Percentiles rank a stretch among this genome's conserved stretches.
These are phyloP conservation scores for Blastosporella zonata DNA, from an alignment of 1,284 basidiomycete genomes.

Conservation along the genomic window DNA sequence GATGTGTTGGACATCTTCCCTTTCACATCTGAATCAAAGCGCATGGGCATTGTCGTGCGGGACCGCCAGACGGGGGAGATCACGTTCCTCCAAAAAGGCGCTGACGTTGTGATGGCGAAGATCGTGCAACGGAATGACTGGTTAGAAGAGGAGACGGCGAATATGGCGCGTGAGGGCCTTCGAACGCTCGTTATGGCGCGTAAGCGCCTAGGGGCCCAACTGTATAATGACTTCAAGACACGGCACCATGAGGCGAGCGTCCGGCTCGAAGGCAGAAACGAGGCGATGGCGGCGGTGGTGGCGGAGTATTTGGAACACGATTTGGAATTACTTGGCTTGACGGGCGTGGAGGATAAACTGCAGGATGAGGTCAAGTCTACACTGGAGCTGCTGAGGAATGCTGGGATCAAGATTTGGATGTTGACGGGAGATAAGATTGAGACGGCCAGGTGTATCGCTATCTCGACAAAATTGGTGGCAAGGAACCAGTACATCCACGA, in stretches of 20 bases:
- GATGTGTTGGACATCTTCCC: slow-evolving; percentile 96
- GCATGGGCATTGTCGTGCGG: slow-evolving; percentile 96
- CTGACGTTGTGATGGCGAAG: slow-evolving; percentile 93
- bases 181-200: slow-evolving; percentile 92
- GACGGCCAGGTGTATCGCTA: slow-evolving; percentile 97
- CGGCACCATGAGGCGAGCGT: slow-evolving; percentile 80
- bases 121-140: slow-evolving; percentile 98
- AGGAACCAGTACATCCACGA: slow-evolving; percentile 98
- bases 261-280: slow-evolving; percentile 75
- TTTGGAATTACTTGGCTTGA: slow-evolving; percentile 89
- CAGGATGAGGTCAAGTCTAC: slow-evolving; percentile 97
- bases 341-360: slow-evolving; percentile 97
- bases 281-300: slow-evolving; percentile 77
- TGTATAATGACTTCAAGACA: slow-evolving; percentile 75
- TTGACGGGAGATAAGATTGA: slow-evolving; percentile 99
- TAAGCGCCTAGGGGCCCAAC: slow-evolving; percentile 69
- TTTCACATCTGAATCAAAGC: slow-evolving; percentile 97
- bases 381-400: slow-evolving; percentile 90
- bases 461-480: slow-evolving; percentile 94
- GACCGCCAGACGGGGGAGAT: slow-evolving; percentile 77
- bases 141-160: slow-evolving; percentile 98
- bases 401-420: slow-evolving; percentile 99
- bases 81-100: slow-evolving; percentile 94
- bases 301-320: slow-evolving; percentile 82
- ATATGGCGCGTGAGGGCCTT: slow-evolving; percentile 97